These are phyloP conservation scores for Lycium ferocissimum DNA, from an alignment of 257 asterid genomes.

Conservation along the genomic window DNA sequence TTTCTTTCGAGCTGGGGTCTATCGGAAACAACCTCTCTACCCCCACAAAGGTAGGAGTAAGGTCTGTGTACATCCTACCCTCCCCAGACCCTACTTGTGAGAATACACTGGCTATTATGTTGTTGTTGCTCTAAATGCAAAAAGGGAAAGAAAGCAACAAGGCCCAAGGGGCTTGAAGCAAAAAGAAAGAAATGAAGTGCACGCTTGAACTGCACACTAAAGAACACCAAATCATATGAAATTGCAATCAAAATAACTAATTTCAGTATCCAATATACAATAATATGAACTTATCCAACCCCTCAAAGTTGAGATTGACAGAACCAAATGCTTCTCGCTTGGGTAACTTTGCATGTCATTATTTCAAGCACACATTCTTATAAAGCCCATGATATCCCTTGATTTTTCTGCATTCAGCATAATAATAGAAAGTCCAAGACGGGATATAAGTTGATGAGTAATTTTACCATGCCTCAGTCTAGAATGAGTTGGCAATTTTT, in stretches of 20 bases:
- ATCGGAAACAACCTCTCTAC: no score
- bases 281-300: background rate
- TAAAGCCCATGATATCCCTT: background rate
- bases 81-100: no score
- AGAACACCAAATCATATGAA: background rate
- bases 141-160: background rate
- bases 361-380: background rate
- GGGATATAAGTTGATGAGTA: background rate
- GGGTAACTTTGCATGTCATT: constrained; percentile 5
- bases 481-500: background rate
- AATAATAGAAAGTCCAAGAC: background rate
- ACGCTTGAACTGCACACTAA: background rate
- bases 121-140: no score
- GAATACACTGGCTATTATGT: no score
- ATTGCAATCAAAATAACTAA: background rate
- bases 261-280: constrained; percentile 1
- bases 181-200: background rate
- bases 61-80: no score
- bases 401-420: background rate
- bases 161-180: background rate
- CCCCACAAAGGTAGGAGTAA: no score
- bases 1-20: no score
- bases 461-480: background rate
- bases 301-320: constrained; percentile 2
- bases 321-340: background rate